Conservation (phyloP, 352 stramenopile genomes). For the Phytophthora sp. region DNA sequence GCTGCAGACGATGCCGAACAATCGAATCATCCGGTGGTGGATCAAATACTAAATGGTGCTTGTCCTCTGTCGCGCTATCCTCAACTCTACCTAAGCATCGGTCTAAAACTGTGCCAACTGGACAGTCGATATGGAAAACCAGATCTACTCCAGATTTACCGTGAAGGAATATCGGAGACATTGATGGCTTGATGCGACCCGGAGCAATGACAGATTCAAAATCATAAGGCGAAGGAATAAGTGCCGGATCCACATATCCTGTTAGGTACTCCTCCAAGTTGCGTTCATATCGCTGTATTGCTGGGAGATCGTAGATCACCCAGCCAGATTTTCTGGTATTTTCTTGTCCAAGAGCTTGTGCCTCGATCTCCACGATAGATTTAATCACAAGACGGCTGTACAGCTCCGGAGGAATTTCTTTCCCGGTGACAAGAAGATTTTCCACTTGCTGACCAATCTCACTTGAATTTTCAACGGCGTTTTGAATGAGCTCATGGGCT, state of each 20-base stretch:
- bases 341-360: background rate
- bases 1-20: conserved; percentile 54
- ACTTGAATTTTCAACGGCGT: conserved; percentile 36
- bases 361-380: conserved; percentile 38
- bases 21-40: conserved; percentile 56
- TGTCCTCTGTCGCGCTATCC: conserved; percentile 47
- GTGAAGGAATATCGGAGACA: conserved; percentile 56
- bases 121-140: conserved; percentile 68
- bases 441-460: conserved; percentile 39
- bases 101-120: conserved; percentile 44
- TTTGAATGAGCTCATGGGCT: conserved; percentile 49
- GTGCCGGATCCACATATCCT: conserved; percentile 52
- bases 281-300: conserved; percentile 46
- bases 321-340: conserved; percentile 45
- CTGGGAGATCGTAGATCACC: conserved; percentile 71
- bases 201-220: conserved; percentile 63
- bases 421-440: conserved; percentile 39
- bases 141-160: conserved; percentile 77
- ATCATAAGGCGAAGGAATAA: conserved; percentile 55
- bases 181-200: conserved; percentile 35
- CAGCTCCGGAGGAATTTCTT: conserved; percentile 48
- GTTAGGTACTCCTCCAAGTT: conserved; percentile 66
- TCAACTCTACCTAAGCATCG: conserved; percentile 68
- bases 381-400: conserved; percentile 66
- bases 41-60: conserved; percentile 58